phyloP scores from a whole-genome alignment of 495 filamentous ascomycete genomes.

The Cetradonia linearis region DNA sequence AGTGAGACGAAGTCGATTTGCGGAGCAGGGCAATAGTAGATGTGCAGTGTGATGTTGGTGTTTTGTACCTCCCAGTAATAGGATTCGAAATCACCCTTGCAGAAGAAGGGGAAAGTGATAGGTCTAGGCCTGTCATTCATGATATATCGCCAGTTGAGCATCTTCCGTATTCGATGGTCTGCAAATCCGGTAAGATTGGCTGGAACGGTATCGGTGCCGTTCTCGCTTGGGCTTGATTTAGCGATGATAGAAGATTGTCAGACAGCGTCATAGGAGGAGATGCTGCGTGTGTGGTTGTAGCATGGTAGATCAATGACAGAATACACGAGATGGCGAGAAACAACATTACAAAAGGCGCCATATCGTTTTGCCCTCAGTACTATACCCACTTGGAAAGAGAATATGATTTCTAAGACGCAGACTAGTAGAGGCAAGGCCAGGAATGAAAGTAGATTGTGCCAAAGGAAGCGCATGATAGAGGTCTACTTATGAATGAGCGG shows the following conservation, averaged over 20 bases:
- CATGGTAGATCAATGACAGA: neutral
- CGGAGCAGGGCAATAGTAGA: too few relatives aligned
- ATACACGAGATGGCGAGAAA: neutral
- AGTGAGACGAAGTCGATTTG: too few relatives aligned
- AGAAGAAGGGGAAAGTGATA: too few relatives aligned
- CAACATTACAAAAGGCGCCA: neutral
- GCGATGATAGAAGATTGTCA: neutral
- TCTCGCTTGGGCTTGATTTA: neutral
- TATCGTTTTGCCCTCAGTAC: neutral
- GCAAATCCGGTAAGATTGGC: neutral
- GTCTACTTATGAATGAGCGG: neutral
- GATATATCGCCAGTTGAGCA: too few relatives aligned
- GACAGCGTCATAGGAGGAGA: neutral
- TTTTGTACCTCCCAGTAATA: too few relatives aligned
- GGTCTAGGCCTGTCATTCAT: too few relatives aligned
- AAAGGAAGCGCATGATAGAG: neutral
- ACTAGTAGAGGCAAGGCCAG: neutral
- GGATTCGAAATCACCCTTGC: too few relatives aligned
- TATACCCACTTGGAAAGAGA: neutral
- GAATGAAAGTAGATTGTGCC: neutral
- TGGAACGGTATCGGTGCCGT: neutral
- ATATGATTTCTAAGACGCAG: too few relatives aligned
- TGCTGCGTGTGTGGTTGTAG: neutral
- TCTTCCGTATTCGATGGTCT: too few relatives aligned
- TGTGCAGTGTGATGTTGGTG: too few relatives aligned